A percentile compares a stretch with the other conserved stretches of the same genome.
phyloP scores from a whole-genome alignment of 495 filamentous ascomycete species.

The Rusavskia elegans region DNA sequence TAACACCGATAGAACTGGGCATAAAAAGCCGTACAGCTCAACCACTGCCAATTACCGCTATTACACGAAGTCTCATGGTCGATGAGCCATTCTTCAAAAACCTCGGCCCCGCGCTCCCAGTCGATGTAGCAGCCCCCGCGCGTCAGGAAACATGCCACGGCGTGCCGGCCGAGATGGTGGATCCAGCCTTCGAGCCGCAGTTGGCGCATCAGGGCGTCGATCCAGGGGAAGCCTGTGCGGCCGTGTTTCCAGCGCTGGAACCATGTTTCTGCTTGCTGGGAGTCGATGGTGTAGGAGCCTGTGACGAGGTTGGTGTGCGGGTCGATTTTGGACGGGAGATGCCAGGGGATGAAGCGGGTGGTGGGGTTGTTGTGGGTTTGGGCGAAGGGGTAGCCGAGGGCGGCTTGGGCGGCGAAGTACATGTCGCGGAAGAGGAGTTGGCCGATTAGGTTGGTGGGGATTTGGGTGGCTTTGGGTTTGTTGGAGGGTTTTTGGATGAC shows the following conservation, averaged over 20 bases:
- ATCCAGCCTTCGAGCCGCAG: constrained; percentile 56
- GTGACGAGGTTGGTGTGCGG: constrained; percentile 23
- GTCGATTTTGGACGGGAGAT: constrained; percentile 40
- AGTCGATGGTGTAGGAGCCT: constrained; percentile 39
- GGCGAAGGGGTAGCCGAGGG: constrained; percentile 38
- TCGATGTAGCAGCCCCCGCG: constrained; percentile 56
- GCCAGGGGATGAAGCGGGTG: constrained; percentile 55
- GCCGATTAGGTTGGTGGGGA: constrained; percentile 47
- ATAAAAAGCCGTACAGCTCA: constrained; percentile 57
- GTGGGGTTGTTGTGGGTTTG: constrained; percentile 42
- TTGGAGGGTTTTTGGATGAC: constrained; percentile 29
- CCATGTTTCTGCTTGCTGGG: constrained; percentile 37
- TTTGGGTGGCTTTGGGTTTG: constrained; percentile 29
- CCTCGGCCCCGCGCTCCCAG: constrained; percentile 59
- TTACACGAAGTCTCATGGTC: constrained; percentile 59
- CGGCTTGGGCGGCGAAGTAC: constrained; percentile 59
- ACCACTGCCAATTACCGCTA: constrained; percentile 60
- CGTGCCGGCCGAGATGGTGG: constrained; percentile 55
- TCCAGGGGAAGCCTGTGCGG: constrained; percentile 54
- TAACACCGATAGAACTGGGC: constrained; percentile 51
- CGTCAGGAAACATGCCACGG: constrained; percentile 58
- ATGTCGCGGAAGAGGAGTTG: constrained; percentile 61
- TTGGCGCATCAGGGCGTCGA: constrained; percentile 62
- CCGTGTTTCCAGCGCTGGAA: constrained; percentile 50
- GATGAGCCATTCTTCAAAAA: constrained; percentile 56